phyloP scores from a whole-genome alignment of 805 yeast genomes.

The Saccharomycopsis synnaedendra region DNA sequence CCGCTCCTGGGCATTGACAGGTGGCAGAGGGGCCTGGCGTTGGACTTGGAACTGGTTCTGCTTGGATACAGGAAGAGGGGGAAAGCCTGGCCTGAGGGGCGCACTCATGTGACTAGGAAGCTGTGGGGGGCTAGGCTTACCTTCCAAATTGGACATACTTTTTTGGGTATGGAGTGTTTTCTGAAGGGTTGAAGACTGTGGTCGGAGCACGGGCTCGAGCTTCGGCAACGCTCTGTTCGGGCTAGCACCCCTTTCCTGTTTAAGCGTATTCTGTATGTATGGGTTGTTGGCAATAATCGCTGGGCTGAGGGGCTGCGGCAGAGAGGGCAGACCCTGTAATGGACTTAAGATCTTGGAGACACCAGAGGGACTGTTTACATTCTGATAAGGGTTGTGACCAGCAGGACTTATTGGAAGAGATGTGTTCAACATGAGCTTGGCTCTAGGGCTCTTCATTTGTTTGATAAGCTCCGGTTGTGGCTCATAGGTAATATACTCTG shows the following conservation, averaged over 20 bases:
- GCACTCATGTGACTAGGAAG: no score
- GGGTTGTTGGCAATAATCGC: conserved; percentile 10
- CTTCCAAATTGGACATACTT: no score
- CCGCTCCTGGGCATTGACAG: conserved; percentile 2
- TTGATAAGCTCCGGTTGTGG: conserved; percentile 7
- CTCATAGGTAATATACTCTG: conserved; percentile 11
- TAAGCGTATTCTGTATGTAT: conserved; percentile 12
- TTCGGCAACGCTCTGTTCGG: neutral
- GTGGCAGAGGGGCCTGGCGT: conserved; percentile 11
- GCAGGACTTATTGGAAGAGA: neutral
- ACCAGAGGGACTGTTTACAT: conserved; percentile 15
- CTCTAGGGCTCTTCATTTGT: neutral
- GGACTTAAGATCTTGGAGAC: neutral
- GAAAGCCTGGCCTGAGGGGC: no score
- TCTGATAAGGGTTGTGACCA: conserved; percentile 12
- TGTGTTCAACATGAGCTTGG: conserved; percentile 6
- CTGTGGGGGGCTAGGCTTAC: no score
- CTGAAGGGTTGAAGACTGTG: neutral
- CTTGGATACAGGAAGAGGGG: neutral
- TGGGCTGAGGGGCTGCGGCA: neutral
- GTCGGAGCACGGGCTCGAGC: neutral
- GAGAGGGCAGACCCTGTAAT: neutral
- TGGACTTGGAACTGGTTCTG: conserved; percentile 12
- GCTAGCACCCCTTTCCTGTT: neutral
- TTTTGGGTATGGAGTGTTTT: no score